Evolutionary conservation across 1,284 basidiomycete genomes (phyloP), one percentile per base, ranked within the genome.

Genomic region (Sanghuangporus baumii): DNA sequence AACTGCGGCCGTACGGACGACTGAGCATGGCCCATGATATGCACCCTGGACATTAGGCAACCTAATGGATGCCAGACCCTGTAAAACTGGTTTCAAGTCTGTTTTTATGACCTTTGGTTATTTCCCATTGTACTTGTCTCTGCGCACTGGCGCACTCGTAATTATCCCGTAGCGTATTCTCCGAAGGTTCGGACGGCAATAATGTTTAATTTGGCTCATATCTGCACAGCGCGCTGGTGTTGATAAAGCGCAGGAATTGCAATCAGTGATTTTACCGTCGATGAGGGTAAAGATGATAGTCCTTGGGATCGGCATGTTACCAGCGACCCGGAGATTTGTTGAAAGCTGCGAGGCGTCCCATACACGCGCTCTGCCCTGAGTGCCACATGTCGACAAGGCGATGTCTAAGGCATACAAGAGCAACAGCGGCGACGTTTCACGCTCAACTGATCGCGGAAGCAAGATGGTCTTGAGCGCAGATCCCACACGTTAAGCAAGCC

Each of bases 1-100:
- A 79, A 81, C 61, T 91, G 89, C 68, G 89, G 89, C 37, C 84
- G 83, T 67, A 81, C 85, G 56, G 87, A 89, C 60, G 84, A 82
- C 20, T 66, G 61, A 46, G 43, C 43, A 11, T 14, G 6, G 57
- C 55, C n/a, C 41, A 4, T 50, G 36, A 16, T 26, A 36, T 63
- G 8, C 12, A 18, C 0, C 43, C 43, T 23, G 47, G 55, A 72
- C 74, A 54, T 81, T 74, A n/a, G 52, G 0, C 20, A 52, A 61
- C 41, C 41, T n/a, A 23, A 36, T 47, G 38, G 43, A 34, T 41
- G 18, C 40, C 31, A 20, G 20, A 40, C 55, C 7, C 36, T 31
- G 41, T 31, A 31, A 57, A 41, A 11, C 18, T 46, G 40, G 37
- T 57, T 41, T 57, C 20, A 31, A 31, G 26, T 31, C 26, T 31